Evolutionary conservation across 371 early-diverging fungal species (phyloP), one percentile per base, ranked within the genome.

Genomic region (Circinella umbellata): DNA sequence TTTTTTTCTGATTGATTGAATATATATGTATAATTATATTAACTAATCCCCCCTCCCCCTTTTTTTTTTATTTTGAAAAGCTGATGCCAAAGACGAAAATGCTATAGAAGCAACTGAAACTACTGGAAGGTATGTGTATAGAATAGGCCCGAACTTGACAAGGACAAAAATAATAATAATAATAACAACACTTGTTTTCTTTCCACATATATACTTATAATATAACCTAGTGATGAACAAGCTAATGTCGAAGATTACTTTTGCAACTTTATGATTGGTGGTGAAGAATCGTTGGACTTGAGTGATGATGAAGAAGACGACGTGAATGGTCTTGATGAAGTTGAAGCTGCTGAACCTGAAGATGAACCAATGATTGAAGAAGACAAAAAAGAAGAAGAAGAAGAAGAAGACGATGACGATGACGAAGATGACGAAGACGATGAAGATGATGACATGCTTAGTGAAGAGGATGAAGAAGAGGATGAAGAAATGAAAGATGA

Each of bases 261-360:
- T 61, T 74, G 76, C 35, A 77, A 76, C 59, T 84, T 77, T 67
- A 64, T 71, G 38, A 72, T 84, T 38, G 78, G 77, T 20, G 48
- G 71, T 6, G 82, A 81, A 48, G 84, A 84, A 55, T 49, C 71
- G 1, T 69, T 84, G 36, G 84, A 84, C 59, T 73, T 84, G 51
- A 74, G 71, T 14, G 78, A 80, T 20, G 84, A 84, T 67, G 77
- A 80, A 69, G 79, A 83, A 61, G 57, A 62, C 9, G 84, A 84
- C 61, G 61, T 80, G 48, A 69, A 80, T 63, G 73, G 63, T 3
- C 64, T 81, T 36, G 81, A 84, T 67, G 67, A 61, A 34, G 76
- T 81, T 72, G 73, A 76, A 55, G 80, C 73, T 3, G 54, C 74
- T 5, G 70, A 70, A 39, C 59, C 54, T n/a, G 66, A 73, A 27